phyloP scores from a whole-genome alignment of 768 basidiomycete species.

The Boletus patriciae region DNA sequence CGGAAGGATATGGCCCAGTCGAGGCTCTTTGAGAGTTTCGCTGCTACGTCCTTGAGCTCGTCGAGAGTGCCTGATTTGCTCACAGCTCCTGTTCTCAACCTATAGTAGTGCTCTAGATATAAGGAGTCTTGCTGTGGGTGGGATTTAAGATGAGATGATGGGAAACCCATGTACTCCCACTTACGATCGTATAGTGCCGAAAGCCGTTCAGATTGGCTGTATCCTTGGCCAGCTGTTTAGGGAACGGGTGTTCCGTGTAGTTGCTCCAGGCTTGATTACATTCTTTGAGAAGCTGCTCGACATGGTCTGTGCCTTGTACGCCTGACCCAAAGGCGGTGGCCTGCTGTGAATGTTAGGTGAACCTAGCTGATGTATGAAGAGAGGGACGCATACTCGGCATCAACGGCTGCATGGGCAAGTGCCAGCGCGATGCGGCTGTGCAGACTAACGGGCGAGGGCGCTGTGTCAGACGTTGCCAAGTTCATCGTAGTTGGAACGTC shows the following conservation, averaged over 20 bases:
- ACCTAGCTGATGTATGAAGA: background rate
- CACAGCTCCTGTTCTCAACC: background rate
- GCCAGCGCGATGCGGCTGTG: background rate
- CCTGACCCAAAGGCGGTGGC: background rate
- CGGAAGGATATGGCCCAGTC: background rate
- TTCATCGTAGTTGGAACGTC: background rate
- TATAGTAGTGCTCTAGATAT: conserved; percentile 6
- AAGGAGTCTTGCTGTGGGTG: conserved; percentile 2
- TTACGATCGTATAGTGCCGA: conserved; percentile 7
- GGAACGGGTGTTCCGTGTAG: background rate
- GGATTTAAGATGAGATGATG: background rate
- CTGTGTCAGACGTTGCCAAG: background rate
- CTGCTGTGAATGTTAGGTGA: background rate
- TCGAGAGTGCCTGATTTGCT: background rate
- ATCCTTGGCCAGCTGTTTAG: background rate
- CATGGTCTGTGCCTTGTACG: too few relatives aligned
- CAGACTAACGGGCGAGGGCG: background rate
- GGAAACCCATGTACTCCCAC: background rate
- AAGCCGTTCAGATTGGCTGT: background rate
- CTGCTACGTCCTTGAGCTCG: background rate
- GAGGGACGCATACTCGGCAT: background rate
- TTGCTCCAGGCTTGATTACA: background rate
- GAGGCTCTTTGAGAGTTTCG: background rate
- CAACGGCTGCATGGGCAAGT: background rate
- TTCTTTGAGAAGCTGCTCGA: background rate